Evolutionary conservation across 2,329 filamentous ascomycete genomes (phyloP), one percentile per base, ranked within the genome.

Genomic region (Lomentospora prolificans): DNA sequence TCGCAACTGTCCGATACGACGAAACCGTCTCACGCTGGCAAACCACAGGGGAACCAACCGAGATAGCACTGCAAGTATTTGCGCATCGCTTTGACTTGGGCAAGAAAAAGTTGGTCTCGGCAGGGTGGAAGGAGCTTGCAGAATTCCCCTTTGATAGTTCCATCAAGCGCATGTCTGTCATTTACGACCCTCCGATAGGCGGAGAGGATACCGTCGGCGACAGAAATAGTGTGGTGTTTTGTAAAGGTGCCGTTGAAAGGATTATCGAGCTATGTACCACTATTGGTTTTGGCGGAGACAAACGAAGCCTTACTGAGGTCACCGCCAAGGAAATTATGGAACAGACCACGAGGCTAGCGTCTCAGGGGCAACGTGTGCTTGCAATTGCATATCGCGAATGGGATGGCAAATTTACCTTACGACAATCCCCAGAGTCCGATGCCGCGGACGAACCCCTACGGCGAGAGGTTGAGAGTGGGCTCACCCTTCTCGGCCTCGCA

Each of bases 81-180:
- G 79, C 86, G 2, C 80, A 84, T 61, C 82, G 87, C 39, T 89
- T 90, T 65, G 72, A 76, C 50, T 72, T 72, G 24, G 79, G 80
- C 41, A 82, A 81, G 66, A 79, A 78, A 63, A 64, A 66, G 1
- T 69, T 82, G 2, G 75, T 78, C 57, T 67, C 63, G 2, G 65
- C 71, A 4, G 78, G 78, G n/a, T 85, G 83, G 81, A 78, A 77
- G 60, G 78, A 85, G 62, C 67, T 85, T 1, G 79, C 82, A 54
- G 87, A 90, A 63, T 88, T 87, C 59, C 86, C 86, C n/a, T 91
- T 90, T 64, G 86, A 90, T 67, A 88, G 84, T 56, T 79, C 78
- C 62, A 82, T 89, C 66, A 90, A 90, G 76, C 83, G 85, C 63
- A 90, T 90, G 87, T 87, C 85, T 7, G 86, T 90, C 56, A 77